phyloP scores from a whole-genome alignment of 345 rosid species.

The Populus davidiana region DNA sequence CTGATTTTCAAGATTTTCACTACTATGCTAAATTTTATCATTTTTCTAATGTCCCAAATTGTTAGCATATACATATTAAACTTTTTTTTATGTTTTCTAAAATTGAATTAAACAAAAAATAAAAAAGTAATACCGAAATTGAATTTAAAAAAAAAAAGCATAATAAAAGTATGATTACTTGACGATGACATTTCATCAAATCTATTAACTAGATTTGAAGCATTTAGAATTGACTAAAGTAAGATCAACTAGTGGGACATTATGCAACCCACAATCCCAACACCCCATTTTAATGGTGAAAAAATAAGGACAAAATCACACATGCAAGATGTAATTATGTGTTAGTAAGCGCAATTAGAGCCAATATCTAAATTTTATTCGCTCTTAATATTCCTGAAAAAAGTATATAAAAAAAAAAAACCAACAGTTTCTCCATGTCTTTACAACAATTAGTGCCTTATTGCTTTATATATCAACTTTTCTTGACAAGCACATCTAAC shows the following conservation, averaged over 20 bases:
- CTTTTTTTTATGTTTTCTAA: too few relatives aligned
- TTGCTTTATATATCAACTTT: background rate
- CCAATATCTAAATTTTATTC: background rate
- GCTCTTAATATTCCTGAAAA: background rate
- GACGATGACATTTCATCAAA: background rate
- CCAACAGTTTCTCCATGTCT: constrained; percentile 14
- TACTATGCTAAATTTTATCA: too few relatives aligned
- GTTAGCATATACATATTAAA: too few relatives aligned
- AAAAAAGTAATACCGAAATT: too few relatives aligned
- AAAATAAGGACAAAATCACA: background rate
- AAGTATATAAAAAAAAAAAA: background rate
- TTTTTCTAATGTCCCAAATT: too few relatives aligned
- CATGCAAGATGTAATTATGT: constrained; percentile 3
- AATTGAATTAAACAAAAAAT: too few relatives aligned
- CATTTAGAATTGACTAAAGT: constrained; percentile 7
- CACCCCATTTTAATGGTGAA: constrained; percentile 5
- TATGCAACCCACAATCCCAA: constrained; percentile 9
- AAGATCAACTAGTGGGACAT: constrained; percentile 10
- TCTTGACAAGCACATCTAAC: background rate
- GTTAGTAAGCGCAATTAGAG: background rate
- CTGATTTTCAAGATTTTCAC: background rate
- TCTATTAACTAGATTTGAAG: background rate
- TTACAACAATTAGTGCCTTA: background rate
- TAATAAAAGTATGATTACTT: background rate
- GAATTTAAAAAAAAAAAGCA: background rate